A percentile compares a stretch with the other conserved stretches of the same genome.
Conservation (phyloP, 129 eudicot genomes). For the Calendula officinalis region DNA sequence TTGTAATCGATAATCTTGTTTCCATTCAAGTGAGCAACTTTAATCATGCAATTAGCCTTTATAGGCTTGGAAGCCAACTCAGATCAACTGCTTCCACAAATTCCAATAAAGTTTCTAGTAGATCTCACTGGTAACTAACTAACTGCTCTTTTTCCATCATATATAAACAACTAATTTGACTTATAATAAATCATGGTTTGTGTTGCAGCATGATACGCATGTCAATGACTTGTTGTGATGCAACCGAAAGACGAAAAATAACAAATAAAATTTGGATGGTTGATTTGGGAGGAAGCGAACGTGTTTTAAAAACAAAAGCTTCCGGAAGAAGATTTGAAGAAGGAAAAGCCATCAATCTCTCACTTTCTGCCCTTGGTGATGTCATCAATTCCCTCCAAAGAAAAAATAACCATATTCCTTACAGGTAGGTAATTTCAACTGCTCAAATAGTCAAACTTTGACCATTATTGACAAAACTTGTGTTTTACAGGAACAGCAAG, state of each 20-base stretch:
- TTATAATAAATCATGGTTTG: not conserved
- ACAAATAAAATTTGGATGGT: constrained; percentile 82
- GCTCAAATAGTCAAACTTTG: constrained; percentile 7
- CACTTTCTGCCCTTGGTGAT: constrained; percentile 81
- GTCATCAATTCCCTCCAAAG: constrained; percentile 72
- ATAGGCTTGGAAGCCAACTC: constrained; percentile 60
- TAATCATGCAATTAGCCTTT: constrained; percentile 62
- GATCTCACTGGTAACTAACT: constrained; percentile 65
- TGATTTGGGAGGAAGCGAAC: constrained; percentile 85
- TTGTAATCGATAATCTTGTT: constrained; percentile 72
- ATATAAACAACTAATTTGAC: not conserved
- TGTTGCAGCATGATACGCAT: constrained; percentile 35
- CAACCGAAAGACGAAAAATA: constrained; percentile 26
- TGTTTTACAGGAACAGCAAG: constrained; percentile 77
- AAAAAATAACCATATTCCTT: constrained; percentile 63
- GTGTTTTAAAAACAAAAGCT: constrained; percentile 70
- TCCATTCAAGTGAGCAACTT: constrained; percentile 58
- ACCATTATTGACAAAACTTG: not conserved
- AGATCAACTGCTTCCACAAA: constrained; percentile 77
- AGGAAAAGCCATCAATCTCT: constrained; percentile 79
- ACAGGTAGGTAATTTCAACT: constrained; percentile 59
- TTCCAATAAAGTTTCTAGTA: constrained; percentile 71
- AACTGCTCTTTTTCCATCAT: not conserved
- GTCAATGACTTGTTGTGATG: constrained; percentile 36
- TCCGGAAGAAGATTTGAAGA: constrained; percentile 75